Evolutionary conservation across 208 protist genomes (phyloP), one percentile per base, ranked within the genome.

Genomic region (Naegleria fowleri): DNA sequence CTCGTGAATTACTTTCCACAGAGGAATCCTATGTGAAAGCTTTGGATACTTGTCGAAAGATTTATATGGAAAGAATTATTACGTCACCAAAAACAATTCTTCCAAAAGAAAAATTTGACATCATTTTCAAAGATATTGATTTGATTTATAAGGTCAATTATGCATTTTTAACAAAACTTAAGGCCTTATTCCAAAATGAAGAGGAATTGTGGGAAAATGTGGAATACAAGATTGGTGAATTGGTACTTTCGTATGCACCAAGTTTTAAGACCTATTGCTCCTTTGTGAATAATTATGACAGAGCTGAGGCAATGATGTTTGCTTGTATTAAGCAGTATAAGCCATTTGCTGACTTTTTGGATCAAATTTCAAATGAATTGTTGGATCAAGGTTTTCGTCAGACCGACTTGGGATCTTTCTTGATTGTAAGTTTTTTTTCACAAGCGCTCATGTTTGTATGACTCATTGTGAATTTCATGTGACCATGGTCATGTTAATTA

Each of bases 361-460:
- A 87, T 51, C 29, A 41, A 41, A n/a, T 87, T 51, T 52, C 40
- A 40, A 38, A 87, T 51, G 40, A 33, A 52, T 51, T 87, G 13
- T 16, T 87, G 2, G 83, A 87, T 5, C 6, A 48, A 39, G 41
- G 83, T 51, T 52, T 22, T 25, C 15, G 83, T 40, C 83, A 87
- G 43, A 87, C 83, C 0, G 83, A 87, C 19, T 51, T 87, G 36
- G 83, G 29, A 36, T 87, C 83, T 29, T 51, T 51, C 83, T 87
- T 87, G 38, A 87, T 87, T 87, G 55, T 67, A 67, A 67, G 55
- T 67, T 67, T 67, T 67, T 67, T n/a, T n/a, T n/a, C n/a, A n/a
- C n/a, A n/a, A n/a, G n/a, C n/a, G n/a, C n/a, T n/a, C n/a, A n/a
- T n/a, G n/a, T n/a, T n/a, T n/a, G n/a, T n/a, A n/a, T n/a, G n/a